Evolutionary conservation across 495 filamentous ascomycete species (phyloP).

Genomic region (Cercophora sp.): DNA sequence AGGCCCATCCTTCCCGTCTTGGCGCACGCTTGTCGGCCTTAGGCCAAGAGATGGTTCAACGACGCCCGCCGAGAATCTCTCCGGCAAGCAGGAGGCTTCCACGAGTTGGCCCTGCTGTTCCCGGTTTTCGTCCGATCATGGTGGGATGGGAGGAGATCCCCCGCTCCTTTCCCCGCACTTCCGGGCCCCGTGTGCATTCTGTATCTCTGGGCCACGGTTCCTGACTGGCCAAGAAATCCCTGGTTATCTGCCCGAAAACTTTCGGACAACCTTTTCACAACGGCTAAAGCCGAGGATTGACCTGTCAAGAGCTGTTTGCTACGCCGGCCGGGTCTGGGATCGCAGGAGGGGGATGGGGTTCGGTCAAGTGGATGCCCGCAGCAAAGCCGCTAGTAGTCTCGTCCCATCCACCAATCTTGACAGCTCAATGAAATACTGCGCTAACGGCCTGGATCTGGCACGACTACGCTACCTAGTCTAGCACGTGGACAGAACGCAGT

Average conservation of each 20-base stretch:
- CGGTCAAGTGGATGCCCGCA: background rate
- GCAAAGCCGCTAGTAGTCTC: background rate
- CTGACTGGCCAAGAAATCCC: too few species aligned
- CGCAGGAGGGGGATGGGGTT: background rate
- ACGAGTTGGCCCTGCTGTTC: background rate
- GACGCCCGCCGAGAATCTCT: slow-evolving; percentile 1
- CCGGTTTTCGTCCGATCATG: slow-evolving; percentile 2
- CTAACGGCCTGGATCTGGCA: slow-evolving; percentile 16
- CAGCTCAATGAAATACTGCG: too few species aligned
- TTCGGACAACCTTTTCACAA: background rate
- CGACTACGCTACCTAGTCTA: slow-evolving; percentile 12
- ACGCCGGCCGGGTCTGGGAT: too few species aligned
- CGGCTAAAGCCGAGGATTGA: too few species aligned
- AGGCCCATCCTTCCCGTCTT: slow-evolving; percentile 22
- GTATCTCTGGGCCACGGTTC: background rate
- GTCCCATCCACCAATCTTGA: slow-evolving; percentile 4
- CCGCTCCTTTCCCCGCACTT: background rate
- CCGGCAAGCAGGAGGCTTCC: background rate
- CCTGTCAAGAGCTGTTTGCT: too few species aligned
- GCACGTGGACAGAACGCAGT: slow-evolving; percentile 23
- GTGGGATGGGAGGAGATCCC: background rate
- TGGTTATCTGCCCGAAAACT: too few species aligned
- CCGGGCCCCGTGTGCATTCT: too few species aligned
- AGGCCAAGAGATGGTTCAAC: slow-evolving; percentile 1
- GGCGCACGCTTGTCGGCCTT: slow-evolving; percentile 16